These are phyloP conservation scores for Amanita rimosa DNA, from an alignment of 768 basidiomycete species.

Conservation along the genomic window DNA sequence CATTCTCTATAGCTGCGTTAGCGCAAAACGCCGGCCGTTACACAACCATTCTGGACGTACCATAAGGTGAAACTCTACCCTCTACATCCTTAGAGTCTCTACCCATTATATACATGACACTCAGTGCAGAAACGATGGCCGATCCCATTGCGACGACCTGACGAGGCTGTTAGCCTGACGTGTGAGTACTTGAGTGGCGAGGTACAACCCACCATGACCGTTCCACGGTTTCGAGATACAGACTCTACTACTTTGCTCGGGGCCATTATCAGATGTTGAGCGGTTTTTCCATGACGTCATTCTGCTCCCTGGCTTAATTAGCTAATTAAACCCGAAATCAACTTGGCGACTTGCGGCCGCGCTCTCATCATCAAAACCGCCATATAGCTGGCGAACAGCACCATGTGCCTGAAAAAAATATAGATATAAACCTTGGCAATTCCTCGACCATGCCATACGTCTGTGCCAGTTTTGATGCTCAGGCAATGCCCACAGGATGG, in stretches of 20 bases:
- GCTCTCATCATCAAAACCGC: background rate
- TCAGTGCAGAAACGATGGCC: conserved; percentile 17
- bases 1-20: conserved; percentile 8
- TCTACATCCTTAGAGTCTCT: conserved; percentile 23
- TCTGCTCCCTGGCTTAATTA: too few species aligned
- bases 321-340: too few species aligned
- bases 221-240: conserved; percentile 1
- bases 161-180: background rate
- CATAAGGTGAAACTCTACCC: conserved; percentile 19
- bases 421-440: background rate
- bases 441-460: background rate
- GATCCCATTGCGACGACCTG: conserved; percentile 21
- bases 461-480: background rate
- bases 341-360: too few species aligned
- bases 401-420: background rate
- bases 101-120: conserved; percentile 21
- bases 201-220: background rate
- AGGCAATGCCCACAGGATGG: background rate
- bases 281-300: background rate
- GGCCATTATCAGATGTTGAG: background rate
- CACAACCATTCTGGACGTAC: conserved; percentile 12
- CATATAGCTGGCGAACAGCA: background rate
- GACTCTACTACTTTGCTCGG: background rate
- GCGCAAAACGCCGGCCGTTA: background rate
- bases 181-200: background rate